Base-by-base conservation (phyloP, 176 grass and related monocot genomes). In the Leersia perrieri region DNA sequence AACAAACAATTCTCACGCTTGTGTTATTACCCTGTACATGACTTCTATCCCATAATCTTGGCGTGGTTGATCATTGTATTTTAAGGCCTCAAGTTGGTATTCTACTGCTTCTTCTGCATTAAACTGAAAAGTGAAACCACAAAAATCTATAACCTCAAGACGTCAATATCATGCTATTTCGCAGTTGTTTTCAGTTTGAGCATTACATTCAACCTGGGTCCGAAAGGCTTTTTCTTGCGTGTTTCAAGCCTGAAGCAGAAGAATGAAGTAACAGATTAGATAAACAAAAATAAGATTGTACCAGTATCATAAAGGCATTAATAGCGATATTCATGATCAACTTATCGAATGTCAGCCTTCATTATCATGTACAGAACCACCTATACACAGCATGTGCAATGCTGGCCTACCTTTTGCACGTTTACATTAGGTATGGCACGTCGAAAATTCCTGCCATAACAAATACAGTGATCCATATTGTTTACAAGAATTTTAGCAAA, bases 11-110 rank as follows among this genome's bases (percentile, higher is more conserved):
- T 81, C 42, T 15, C 78, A 66, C 66, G 73, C 47, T n/a, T 73
- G 66, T 55, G n/a, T 42, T 35, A 72, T 82, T 91, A 99, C 93
- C 79, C 89, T 55, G 90, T 99, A 99, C 96, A 99, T 99, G 89
- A 99, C 87, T 77, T 99, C 96, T 87, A 99, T 93, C 61, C 96
- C 96, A 82, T 95, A 95, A 79, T 99, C 90, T 60, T 84, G 90
- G 9, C 82, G 80, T 16, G 90, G 96, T 63, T 95, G 84, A 82
- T 99, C 90, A 84, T 95, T 99, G 72, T 93, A 91, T 78, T 95
- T 93, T 57, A 99, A 81, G 61, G 96, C 87, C 73, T 99, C 96
- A 58, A 95, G 87, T 11, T 99, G 93, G 82, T 76, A 93, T 33
- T 93, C 44, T 35, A 99, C 91, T 25, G 89, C 92, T 85, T 95